Evolutionary conservation across 805 yeast species (phyloP).

Genomic region (Saccharomyces eubayanus): DNA sequence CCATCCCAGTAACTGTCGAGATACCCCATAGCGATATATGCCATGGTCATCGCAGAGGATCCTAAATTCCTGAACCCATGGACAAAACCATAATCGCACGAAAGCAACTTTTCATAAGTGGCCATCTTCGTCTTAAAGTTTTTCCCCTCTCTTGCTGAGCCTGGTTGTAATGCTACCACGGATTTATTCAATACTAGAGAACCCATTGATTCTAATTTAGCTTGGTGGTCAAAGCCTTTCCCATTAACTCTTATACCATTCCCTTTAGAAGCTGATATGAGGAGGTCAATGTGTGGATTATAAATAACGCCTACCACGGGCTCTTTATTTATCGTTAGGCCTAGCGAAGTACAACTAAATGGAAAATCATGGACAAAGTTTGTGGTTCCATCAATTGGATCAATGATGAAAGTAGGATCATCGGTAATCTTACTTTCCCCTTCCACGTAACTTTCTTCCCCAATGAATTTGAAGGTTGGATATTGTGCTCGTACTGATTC

Average conservation of each 20-base stretch:
- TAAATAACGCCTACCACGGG: conserved; percentile 58
- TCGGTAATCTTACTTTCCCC: conserved; percentile 40
- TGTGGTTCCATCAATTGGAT: conserved; percentile 57
- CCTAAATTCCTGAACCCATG: conserved; percentile 65
- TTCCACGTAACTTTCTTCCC: conserved; percentile 49
- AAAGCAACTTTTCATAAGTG: conserved; percentile 76
- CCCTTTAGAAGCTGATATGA: conserved; percentile 48
- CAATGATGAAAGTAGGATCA: conserved; percentile 53
- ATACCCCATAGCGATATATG: conserved; percentile 52
- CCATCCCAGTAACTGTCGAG: conserved; percentile 63
- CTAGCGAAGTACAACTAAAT: conserved; percentile 54
- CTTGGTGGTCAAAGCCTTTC: conserved; percentile 44
- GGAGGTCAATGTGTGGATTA: conserved; percentile 47
- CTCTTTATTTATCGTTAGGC: conserved; percentile 40
- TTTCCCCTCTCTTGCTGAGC: conserved; percentile 82
- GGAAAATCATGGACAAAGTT: conserved; percentile 56
- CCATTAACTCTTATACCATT: conserved; percentile 48
- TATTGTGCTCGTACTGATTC: conserved; percentile 26
- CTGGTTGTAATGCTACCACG: conserved; percentile 78
- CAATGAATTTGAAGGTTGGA: conserved; percentile 48
- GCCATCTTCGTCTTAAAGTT: conserved; percentile 72
- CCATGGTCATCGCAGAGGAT: conserved; percentile 56
- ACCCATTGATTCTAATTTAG: conserved; percentile 61
- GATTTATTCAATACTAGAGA: conserved; percentile 83
- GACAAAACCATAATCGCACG: conserved; percentile 83